Conservation (phyloP, 441 rosid genomes). For the Kokia cookei region DNA sequence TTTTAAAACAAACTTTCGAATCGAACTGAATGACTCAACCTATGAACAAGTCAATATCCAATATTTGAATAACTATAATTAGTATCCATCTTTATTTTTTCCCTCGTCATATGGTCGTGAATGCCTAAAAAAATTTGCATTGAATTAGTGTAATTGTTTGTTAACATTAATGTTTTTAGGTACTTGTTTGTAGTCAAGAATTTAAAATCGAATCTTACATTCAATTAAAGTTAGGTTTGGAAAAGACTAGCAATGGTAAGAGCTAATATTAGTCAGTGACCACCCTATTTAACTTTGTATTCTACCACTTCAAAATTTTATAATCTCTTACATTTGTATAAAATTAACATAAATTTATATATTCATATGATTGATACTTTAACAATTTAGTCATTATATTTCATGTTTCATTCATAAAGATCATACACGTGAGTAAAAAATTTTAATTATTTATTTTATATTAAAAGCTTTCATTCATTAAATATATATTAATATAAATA, state of each 20-base stretch:
- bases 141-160: background rate
- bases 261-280: slow-evolving; percentile 5
- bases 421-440: too few species aligned
- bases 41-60: background rate
- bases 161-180: background rate
- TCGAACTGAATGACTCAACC: background rate
- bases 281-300: background rate
- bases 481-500: too few species aligned
- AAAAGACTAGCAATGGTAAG: background rate
- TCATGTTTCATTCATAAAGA: too few species aligned
- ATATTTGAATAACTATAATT: background rate
- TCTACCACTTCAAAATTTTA: background rate
- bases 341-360: too few species aligned
- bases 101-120: background rate
- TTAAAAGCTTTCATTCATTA: too few species aligned
- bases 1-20: too few species aligned
- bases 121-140: background rate
- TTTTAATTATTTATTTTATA: too few species aligned
- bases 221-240: background rate
- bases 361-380: too few species aligned
- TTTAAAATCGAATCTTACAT: background rate
- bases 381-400: too few species aligned
- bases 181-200: background rate
- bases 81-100: background rate
- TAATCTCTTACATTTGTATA: background rate